These are phyloP conservation scores for Ceratocystis lukuohia DNA, from an alignment of 2,329 filamentous ascomycete genomes.

Conservation along the genomic window DNA sequence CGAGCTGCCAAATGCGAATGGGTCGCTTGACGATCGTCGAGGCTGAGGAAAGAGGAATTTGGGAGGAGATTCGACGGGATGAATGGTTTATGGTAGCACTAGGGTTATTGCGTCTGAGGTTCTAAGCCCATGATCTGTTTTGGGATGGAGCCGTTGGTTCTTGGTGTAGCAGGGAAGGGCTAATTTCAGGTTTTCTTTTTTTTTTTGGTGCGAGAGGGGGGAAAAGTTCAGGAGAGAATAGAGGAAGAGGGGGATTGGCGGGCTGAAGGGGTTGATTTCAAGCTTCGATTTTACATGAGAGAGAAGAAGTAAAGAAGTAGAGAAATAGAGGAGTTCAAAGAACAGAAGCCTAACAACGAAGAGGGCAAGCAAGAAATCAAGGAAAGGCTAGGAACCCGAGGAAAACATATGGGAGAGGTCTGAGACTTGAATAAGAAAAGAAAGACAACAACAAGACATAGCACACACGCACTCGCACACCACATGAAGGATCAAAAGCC, in stretches of 20 bases:
- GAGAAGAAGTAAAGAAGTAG: not conserved
- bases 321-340: not conserved
- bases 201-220: not conserved
- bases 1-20: not conserved
- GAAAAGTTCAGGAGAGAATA: not conserved
- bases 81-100: not conserved
- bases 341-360: not conserved
- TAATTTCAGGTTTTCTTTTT: not conserved
- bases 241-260: not conserved
- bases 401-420: slow-evolving; percentile 1
- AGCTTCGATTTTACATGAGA: not conserved
- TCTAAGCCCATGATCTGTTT: not conserved
- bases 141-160: not conserved
- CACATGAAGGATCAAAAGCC: not conserved
- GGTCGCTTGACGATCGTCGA: slow-evolving; percentile 8
- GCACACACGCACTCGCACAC: not conserved
- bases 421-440: slow-evolving; percentile 1
- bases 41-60: slow-evolving; percentile 5
- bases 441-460: not conserved
- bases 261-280: not conserved
- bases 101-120: not conserved
- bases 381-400: not conserved
- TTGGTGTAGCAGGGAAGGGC: not conserved
- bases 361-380: not conserved
- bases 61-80: not conserved